Percentiles rank a stretch among this genome's conserved stretches.
These are phyloP conservation scores for Monascus ruber DNA, from an alignment of 2,329 filamentous ascomycete genomes.

Conservation along the genomic window DNA sequence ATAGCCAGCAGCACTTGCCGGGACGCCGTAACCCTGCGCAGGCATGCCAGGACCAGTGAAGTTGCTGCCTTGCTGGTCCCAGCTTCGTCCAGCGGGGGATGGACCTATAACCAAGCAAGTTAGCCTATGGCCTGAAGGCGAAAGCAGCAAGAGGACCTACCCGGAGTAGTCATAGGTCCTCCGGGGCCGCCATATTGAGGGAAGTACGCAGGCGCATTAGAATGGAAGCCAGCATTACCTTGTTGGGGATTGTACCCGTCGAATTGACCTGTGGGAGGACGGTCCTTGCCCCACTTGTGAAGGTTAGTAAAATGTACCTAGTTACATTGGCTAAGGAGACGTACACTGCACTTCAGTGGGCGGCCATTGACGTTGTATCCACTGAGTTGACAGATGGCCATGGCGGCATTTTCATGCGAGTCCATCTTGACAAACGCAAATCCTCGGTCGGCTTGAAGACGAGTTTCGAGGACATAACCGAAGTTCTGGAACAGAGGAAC, in stretches of 20 bases:
- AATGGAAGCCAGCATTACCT: slow-evolving; percentile 55
- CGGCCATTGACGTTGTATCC: slow-evolving; percentile 97
- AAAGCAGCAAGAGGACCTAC: slow-evolving; percentile 16
- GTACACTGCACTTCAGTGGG: slow-evolving; percentile 95
- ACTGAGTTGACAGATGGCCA: slow-evolving; percentile 96
- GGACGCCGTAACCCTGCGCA: slow-evolving; percentile 46
- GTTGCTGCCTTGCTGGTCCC: slow-evolving; percentile 45
- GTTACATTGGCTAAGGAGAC: slow-evolving; percentile 33
- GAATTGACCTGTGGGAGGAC: slow-evolving; percentile 70
- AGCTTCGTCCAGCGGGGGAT: slow-evolving; percentile 46
- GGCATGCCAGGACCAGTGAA: slow-evolving; percentile 33
- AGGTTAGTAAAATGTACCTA: slow-evolving; percentile 21
- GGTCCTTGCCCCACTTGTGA: slow-evolving; percentile 92
- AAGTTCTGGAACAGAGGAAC: slow-evolving; percentile 99
- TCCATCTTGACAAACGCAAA: slow-evolving; percentile 99
- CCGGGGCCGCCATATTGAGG: slow-evolving; percentile 77
- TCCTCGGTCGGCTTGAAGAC: slow-evolving; percentile 93
- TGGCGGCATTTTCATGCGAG: slow-evolving; percentile 91
- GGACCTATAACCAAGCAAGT: slow-evolving; percentile 30
- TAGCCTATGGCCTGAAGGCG: slow-evolving; percentile 31
- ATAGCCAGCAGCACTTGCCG: slow-evolving; percentile 70
- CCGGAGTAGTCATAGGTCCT: slow-evolving; percentile 51
- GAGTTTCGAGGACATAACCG: slow-evolving; percentile 91
- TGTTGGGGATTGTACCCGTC: slow-evolving; percentile 79
- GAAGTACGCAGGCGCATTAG: slow-evolving; percentile 74